A percentile compares a stretch with the other conserved stretches of the same genome.
Evolutionary conservation across 371 early-diverging fungal genomes (phyloP).

Genomic region (Phascolomyces articulosus): DNA sequence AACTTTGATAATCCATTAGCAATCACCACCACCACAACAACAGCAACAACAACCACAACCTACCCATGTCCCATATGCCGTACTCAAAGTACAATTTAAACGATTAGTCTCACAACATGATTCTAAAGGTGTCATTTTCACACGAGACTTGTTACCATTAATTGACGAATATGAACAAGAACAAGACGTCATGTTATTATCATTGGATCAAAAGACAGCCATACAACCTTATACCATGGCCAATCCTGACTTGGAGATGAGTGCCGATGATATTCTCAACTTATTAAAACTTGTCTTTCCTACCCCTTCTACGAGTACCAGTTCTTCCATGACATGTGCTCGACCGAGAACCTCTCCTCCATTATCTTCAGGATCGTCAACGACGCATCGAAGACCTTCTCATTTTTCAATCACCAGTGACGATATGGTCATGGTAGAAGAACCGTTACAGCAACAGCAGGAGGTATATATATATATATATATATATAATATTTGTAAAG

Average conservation of each 20-base stretch:
- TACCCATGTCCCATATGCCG: conserved; percentile 39
- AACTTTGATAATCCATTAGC: neutral
- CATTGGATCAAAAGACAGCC: conserved; percentile 43
- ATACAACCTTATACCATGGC: conserved; percentile 40
- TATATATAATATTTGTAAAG: neutral
- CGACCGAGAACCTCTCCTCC: conserved; percentile 27
- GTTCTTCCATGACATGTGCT: conserved; percentile 15
- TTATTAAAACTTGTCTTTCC: conserved; percentile 45
- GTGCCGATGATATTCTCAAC: conserved; percentile 48
- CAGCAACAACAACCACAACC: conserved; percentile 9
- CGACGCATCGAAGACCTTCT: conserved; percentile 3
- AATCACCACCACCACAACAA: neutral
- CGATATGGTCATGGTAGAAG: neutral
- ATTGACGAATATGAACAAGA: conserved; percentile 43
- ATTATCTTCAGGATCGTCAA: neutral
- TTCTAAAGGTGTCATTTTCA: conserved; percentile 37
- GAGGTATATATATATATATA: no score
- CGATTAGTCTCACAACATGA: conserved; percentile 35
- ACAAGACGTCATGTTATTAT: conserved; percentile 38
- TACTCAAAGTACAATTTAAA: conserved; percentile 45
- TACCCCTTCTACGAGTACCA: conserved; percentile 25
- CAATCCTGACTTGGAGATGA: conserved; percentile 57
- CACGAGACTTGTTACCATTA: conserved; percentile 39
- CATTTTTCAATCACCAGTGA: neutral
- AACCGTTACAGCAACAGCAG: no score